phyloP scores from a whole-genome alignment of 2,329 filamentous ascomycete genomes.

The Aspergillus quadrilineatus region DNA sequence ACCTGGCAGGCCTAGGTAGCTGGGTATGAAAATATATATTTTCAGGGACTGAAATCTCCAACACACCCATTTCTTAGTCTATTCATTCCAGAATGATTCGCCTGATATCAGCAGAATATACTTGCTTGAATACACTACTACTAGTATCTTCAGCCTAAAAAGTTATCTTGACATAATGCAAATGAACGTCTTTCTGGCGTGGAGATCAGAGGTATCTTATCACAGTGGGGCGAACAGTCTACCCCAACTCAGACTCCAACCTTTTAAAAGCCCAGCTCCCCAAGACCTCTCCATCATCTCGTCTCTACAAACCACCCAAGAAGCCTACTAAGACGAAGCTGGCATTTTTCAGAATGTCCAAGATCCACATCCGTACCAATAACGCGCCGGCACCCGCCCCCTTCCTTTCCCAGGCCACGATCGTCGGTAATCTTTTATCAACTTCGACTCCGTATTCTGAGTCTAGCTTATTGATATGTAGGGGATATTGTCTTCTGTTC shows the following conservation, averaged over 20 bases:
- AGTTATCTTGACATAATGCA: neutral
- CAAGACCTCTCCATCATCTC: neutral
- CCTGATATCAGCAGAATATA: too few relatives aligned
- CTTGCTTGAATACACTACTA: too few relatives aligned
- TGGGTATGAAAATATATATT: too few relatives aligned
- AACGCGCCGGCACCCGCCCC: constrained; percentile 53
- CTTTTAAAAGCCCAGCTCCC: neutral
- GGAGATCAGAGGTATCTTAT: neutral
- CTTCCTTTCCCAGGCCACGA: constrained; percentile 57
- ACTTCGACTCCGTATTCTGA: too few relatives aligned
- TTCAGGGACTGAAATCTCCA: too few relatives aligned
- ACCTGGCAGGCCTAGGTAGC: too few relatives aligned
- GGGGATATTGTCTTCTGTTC: constrained; percentile 65
- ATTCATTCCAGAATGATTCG: too few relatives aligned
- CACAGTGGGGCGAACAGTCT: neutral
- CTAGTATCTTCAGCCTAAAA: too few relatives aligned
- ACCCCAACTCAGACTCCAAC: neutral
- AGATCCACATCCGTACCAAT: constrained; percentile 38
- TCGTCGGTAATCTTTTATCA: constrained; percentile 43
- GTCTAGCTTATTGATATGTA: neutral
- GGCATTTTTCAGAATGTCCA: constrained; percentile 4
- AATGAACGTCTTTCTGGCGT: neutral
- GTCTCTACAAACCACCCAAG: neutral
- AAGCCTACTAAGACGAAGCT: neutral
- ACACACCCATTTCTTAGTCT: too few relatives aligned